Conservation (phyloP, 768 basidiomycete genomes). For the Saitozyma podzolica region DNA sequence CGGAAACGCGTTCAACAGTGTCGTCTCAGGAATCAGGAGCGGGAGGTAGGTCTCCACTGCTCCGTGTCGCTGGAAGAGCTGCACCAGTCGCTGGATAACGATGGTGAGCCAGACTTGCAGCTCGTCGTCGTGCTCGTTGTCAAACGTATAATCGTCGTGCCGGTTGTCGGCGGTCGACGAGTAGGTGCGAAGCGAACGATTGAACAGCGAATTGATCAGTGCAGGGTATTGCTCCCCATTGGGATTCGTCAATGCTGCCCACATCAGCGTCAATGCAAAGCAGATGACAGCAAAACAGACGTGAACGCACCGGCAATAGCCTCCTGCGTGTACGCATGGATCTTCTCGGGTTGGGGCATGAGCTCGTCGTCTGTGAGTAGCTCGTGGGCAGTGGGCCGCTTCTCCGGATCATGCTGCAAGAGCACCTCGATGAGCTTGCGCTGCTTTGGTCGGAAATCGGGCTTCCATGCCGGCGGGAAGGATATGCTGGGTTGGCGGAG, state of each 20-base stretch:
- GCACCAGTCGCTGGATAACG: slow-evolving; percentile 71
- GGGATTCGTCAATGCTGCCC: slow-evolving; percentile 58
- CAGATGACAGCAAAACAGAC: slow-evolving; percentile 48
- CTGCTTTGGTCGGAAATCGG: slow-evolving; percentile 61
- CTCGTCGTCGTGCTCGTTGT: slow-evolving; percentile 68
- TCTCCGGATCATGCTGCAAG: slow-evolving; percentile 74
- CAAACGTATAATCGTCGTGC: slow-evolving; percentile 71
- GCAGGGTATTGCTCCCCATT: slow-evolving; percentile 79
- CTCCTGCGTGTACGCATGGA: slow-evolving; percentile 81
- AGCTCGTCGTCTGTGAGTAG: slow-evolving; percentile 70
- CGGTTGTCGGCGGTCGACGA: slow-evolving; percentile 53
- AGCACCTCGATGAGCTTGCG: slow-evolving; percentile 76
- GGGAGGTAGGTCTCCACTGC: slow-evolving; percentile 85
- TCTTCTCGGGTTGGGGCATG: slow-evolving; percentile 73
- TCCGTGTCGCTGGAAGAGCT: slow-evolving; percentile 84
- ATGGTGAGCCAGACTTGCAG: slow-evolving; percentile 68
- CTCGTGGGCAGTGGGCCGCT: slow-evolving; percentile 78
- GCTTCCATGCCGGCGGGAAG: slow-evolving; percentile 72
- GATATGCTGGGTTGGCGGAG: slow-evolving; percentile 69
- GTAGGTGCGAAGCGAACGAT: slow-evolving; percentile 50
- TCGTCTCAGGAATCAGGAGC: slow-evolving; percentile 65
- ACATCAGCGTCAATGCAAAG: neutral
- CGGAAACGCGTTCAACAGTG: slow-evolving; percentile 61
- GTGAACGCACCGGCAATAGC: slow-evolving; percentile 65
- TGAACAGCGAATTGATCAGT: slow-evolving; percentile 75